Evolutionary conservation across 2,329 filamentous ascomycete species (phyloP).

Genomic region (Penicillium sp.): DNA sequence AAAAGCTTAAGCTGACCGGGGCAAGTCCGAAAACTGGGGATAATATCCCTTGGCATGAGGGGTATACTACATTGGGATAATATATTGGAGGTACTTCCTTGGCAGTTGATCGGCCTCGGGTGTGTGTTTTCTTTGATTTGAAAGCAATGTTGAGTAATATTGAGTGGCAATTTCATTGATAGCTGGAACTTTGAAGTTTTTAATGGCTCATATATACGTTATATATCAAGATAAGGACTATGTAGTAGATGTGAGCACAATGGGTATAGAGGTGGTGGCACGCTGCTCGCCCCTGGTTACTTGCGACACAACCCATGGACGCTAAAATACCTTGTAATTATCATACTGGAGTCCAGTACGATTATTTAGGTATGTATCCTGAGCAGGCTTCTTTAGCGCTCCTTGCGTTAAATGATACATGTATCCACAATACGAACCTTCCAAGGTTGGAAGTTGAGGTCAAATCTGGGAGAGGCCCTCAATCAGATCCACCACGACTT

Average conservation of each 20-base stretch:
- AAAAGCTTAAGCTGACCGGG: not conserved
- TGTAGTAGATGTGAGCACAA: not conserved
- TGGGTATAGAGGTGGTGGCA: not conserved
- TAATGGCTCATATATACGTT: not conserved
- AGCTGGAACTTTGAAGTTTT: not conserved
- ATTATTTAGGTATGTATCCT: not conserved
- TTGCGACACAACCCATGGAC: not conserved
- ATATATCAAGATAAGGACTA: not conserved
- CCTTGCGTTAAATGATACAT: not conserved
- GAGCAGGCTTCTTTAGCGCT: not conserved
- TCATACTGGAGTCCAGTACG: not conserved
- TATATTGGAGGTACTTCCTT: not conserved
- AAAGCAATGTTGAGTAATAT: not conserved
- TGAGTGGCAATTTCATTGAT: not conserved
- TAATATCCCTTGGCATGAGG: constrained; percentile 2
- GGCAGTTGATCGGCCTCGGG: not conserved
- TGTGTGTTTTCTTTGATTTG: not conserved
- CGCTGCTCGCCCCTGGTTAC: not conserved
- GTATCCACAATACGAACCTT: not conserved
- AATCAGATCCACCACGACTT: not conserved
- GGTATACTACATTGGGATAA: not conserved
- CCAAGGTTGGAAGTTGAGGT: not conserved
- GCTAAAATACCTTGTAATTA: not conserved
- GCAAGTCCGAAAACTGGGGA: constrained; percentile 3
- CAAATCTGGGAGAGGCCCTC: not conserved